Evolutionary conservation across 2,329 filamentous ascomycete species (phyloP).

Genomic region (Periconia sp.): DNA sequence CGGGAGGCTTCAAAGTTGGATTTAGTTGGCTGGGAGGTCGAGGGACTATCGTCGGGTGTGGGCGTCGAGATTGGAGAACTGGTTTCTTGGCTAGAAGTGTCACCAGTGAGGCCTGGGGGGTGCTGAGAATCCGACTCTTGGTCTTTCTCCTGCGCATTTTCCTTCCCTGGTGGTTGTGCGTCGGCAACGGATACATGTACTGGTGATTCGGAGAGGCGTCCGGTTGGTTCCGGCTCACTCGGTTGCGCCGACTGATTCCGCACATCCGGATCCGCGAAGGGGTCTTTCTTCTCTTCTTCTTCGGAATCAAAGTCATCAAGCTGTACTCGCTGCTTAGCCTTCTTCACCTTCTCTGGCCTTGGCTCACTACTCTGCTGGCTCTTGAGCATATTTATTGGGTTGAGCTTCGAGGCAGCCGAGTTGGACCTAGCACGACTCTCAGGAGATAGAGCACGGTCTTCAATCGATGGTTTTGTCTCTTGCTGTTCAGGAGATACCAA

Average conservation of each 20-base stretch:
- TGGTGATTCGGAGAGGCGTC: constrained; percentile 68
- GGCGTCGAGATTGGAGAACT: constrained; percentile 45
- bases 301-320: constrained; percentile 74
- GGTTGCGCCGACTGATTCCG: constrained; percentile 32
- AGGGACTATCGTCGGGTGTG: constrained; percentile 38
- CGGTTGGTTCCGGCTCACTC: constrained; percentile 25
- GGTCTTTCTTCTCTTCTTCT: constrained; percentile 54
- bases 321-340: constrained; percentile 67
- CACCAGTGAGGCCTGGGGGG: constrained; percentile 71
- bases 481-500: constrained; percentile 39
- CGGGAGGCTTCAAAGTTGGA: constrained; percentile 23
- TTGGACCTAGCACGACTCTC: constrained; percentile 26
- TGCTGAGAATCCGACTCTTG: constrained; percentile 43
- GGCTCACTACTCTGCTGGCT: constrained; percentile 51
- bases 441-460: constrained; percentile 27
- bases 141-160: constrained; percentile 18
- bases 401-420: constrained; percentile 22
- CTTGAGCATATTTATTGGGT: constrained; percentile 45
- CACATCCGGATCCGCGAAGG: constrained; percentile 48
- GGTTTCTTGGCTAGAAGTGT: constrained; percentile 72
- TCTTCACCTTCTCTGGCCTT: constrained; percentile 63
- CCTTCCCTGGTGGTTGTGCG: constrained; percentile 42
- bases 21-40: constrained; percentile 35
- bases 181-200: constrained; percentile 67
- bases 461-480: constrained; percentile 18